Evolutionary conservation across 2,329 filamentous ascomycete genomes (phyloP).

Genomic region (Aspergillus aculeatus): DNA sequence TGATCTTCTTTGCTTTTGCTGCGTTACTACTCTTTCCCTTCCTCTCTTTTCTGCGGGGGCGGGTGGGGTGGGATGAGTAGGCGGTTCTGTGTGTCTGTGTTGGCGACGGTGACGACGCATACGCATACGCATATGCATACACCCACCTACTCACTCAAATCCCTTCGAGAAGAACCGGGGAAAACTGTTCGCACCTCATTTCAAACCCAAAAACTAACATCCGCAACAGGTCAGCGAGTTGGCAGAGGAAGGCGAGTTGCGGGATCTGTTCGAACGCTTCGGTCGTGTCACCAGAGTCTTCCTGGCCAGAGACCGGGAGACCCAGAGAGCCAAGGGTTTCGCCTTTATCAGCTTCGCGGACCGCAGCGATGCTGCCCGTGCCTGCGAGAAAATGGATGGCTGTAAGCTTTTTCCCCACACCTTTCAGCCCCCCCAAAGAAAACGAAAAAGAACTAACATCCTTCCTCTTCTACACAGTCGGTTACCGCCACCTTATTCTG

Average conservation of each 20-base stretch:
- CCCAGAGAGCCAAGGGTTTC: slow-evolving; percentile 94
- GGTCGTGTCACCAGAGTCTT: slow-evolving; percentile 97
- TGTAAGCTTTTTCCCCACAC: slow-evolving; percentile 51
- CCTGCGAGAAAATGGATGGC: slow-evolving; percentile 97
- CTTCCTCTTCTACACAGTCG: slow-evolving; percentile 34
- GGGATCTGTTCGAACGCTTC: slow-evolving; percentile 97
- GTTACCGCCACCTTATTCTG: slow-evolving; percentile 54
- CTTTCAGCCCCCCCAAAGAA: neutral
- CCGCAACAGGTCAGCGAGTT: slow-evolving; percentile 79
- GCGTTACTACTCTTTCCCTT: neutral
- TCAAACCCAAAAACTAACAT: slow-evolving; percentile 1
- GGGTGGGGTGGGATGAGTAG: neutral
- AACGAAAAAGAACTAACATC: neutral
- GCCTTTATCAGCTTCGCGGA: slow-evolving; percentile 98
- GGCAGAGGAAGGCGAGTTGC: slow-evolving; percentile 91
- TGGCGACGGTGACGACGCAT: neutral
- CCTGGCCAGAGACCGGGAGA: slow-evolving; percentile 96
- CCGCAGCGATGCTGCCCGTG: slow-evolving; percentile 81
- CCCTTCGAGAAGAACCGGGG: too few species aligned
- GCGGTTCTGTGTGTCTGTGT: neutral
- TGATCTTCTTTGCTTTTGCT: slow-evolving; percentile 26
- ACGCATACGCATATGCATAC: neutral
- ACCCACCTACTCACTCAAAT: neutral
- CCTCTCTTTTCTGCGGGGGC: neutral
- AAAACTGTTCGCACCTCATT: too few species aligned